A percentile compares a stretch with the other conserved stretches of the same genome.
These are phyloP conservation scores for Naganishia liquefaciens DNA, from an alignment of 1,284 basidiomycete species.

Conservation along the genomic window DNA sequence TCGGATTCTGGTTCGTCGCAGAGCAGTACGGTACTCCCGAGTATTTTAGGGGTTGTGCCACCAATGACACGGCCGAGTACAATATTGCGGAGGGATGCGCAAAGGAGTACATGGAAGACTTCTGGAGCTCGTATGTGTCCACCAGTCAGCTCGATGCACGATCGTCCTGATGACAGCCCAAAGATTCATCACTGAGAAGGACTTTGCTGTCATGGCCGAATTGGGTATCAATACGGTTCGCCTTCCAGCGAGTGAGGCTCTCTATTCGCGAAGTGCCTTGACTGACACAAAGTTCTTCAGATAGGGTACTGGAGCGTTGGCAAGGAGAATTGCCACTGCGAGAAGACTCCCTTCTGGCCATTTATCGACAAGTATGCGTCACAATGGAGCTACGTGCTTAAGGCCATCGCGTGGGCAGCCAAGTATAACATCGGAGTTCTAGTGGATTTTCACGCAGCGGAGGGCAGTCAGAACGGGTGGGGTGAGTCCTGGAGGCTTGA, in stretches of 20 bases:
- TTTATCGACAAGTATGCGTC: slow-evolving; percentile 57
- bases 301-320: slow-evolving; percentile 48
- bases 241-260: slow-evolving; percentile 54
- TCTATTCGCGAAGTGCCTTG: neutral
- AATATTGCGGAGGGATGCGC: slow-evolving; percentile 56
- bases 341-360: slow-evolving; percentile 24
- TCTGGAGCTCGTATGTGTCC: slow-evolving; percentile 65
- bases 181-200: slow-evolving; percentile 64
- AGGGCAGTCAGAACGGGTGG: slow-evolving; percentile 55
- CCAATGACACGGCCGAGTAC: slow-evolving; percentile 56
- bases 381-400: slow-evolving; percentile 60
- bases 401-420: slow-evolving; percentile 69
- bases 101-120: slow-evolving; percentile 60
- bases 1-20: slow-evolving; percentile 74
- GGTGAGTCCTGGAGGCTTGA: neutral
- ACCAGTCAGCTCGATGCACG: neutral
- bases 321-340: slow-evolving; percentile 29
- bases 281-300: slow-evolving; percentile 30
- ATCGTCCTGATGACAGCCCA: neutral
- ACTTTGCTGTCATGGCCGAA: slow-evolving; percentile 57
- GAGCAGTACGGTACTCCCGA: slow-evolving; percentile 77
- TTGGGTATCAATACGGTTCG: slow-evolving; percentile 71
- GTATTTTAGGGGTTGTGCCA: slow-evolving; percentile 62
- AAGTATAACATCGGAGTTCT: slow-evolving; percentile 68
- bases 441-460: slow-evolving; percentile 73